Percentiles rank a stretch among this genome's conserved stretches.
phyloP scores from a whole-genome alignment of 2,329 filamentous ascomycete genomes.

The Ceratocystis huliohia region DNA sequence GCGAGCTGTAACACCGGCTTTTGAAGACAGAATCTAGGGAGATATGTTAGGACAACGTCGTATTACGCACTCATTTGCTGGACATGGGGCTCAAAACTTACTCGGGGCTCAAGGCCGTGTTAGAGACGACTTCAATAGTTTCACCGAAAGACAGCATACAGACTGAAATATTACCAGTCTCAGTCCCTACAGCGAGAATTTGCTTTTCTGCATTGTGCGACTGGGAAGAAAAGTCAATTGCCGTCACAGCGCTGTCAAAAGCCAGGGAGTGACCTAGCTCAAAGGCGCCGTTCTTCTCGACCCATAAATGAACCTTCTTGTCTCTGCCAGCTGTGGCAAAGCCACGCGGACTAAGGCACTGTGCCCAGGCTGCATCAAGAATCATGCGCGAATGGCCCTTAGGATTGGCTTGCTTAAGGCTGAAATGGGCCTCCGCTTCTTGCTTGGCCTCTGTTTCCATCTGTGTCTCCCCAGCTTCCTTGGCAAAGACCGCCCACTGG shows the following conservation, averaged over 20 bases:
- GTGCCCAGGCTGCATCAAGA: slow-evolving; percentile 73
- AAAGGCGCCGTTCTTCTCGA: slow-evolving; percentile 26
- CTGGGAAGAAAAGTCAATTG: slow-evolving; percentile 46
- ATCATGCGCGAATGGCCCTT: slow-evolving; percentile 93
- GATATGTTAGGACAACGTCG: background rate
- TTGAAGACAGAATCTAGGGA: slow-evolving; percentile 41
- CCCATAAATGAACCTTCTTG: slow-evolving; percentile 68
- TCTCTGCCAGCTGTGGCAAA: slow-evolving; percentile 89
- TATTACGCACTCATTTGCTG: background rate
- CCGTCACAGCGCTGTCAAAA: slow-evolving; percentile 51
- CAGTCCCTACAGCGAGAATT: slow-evolving; percentile 46
- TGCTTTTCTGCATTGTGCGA: slow-evolving; percentile 27
- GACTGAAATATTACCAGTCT: slow-evolving; percentile 35
- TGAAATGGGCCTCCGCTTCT: slow-evolving; percentile 35
- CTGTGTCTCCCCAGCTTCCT: slow-evolving; percentile 26
- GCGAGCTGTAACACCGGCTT: slow-evolving; percentile 54
- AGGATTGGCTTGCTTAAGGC: slow-evolving; percentile 50
- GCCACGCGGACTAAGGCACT: slow-evolving; percentile 32
- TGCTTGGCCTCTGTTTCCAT: background rate
- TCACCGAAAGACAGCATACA: slow-evolving; percentile 12
- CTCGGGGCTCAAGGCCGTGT: slow-evolving; percentile 10
- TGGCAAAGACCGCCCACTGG: slow-evolving; percentile 74
- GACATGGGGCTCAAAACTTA: slow-evolving; percentile 6
- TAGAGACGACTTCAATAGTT: slow-evolving; percentile 10
- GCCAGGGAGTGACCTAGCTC: slow-evolving; percentile 31